Evolutionary conservation across 805 yeast species (phyloP).

Genomic region (Yamadazyma tumulicola): DNA sequence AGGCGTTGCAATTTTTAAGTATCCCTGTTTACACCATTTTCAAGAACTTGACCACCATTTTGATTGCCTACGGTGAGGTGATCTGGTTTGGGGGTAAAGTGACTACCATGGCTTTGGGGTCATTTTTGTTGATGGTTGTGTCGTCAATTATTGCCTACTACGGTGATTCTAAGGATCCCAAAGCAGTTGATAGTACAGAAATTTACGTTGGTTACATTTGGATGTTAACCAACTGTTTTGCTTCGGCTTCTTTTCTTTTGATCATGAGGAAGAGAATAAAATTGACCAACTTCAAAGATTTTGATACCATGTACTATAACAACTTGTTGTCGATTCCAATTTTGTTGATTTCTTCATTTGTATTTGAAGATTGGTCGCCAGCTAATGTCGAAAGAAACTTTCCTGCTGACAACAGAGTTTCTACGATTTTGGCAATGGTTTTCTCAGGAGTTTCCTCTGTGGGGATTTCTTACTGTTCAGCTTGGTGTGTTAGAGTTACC

Average conservation of each 20-base stretch:
- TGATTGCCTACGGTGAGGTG: slow-evolving; percentile 98
- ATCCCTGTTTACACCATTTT: slow-evolving; percentile 97
- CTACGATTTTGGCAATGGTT: slow-evolving; percentile 78
- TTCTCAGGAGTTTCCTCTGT: slow-evolving; percentile 93
- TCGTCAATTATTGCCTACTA: slow-evolving; percentile 95
- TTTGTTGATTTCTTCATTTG: slow-evolving; percentile 66
- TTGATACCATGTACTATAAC: slow-evolving; percentile 98
- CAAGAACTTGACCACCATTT: slow-evolving; percentile 93
- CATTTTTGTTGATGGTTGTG: slow-evolving; percentile 88
- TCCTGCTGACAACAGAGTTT: slow-evolving; percentile 65
- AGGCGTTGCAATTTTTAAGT: slow-evolving; percentile 85
- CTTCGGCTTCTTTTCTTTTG: slow-evolving; percentile 90
- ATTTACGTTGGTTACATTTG: slow-evolving; percentile 80
- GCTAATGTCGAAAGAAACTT: slow-evolving; percentile 73
- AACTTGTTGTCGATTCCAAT: slow-evolving; percentile 92
- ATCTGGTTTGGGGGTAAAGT: slow-evolving; percentile 94
- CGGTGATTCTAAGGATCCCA: slow-evolving; percentile 60
- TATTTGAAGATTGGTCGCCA: slow-evolving; percentile 91
- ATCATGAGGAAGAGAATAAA: slow-evolving; percentile 97
- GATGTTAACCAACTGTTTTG: slow-evolving; percentile 94
- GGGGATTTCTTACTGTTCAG: slow-evolving; percentile 97
- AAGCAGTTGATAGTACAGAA: slow-evolving; percentile 43
- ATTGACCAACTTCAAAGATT: slow-evolving; percentile 93
- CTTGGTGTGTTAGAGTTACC: slow-evolving; percentile 99
- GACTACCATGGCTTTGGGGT: slow-evolving; percentile 82